Conservation (phyloP, 2,329 filamentous ascomycete species). For the Paracamarosporium sp. region DNA sequence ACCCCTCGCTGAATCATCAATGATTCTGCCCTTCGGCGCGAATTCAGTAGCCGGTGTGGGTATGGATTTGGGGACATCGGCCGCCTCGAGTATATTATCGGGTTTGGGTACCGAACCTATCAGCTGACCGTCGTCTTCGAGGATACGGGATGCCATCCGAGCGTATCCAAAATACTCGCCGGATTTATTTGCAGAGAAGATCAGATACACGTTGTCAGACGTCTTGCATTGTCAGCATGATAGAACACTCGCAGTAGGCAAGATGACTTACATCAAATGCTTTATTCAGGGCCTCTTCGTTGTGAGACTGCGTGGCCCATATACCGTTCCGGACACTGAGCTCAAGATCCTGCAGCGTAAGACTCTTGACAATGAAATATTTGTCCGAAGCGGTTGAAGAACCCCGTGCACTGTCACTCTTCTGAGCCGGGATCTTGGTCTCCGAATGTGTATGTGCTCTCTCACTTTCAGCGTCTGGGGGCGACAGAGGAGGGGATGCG, state of each 20-base stretch:
- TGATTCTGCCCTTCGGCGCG: slow-evolving; percentile 83
- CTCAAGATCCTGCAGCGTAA: slow-evolving; percentile 90
- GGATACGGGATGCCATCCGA: slow-evolving; percentile 84
- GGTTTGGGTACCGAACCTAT: slow-evolving; percentile 65
- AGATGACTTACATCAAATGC: slow-evolving; percentile 73
- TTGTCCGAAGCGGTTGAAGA: slow-evolving; percentile 66
- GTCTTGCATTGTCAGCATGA: slow-evolving; percentile 57
- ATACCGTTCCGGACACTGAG: slow-evolving; percentile 85
- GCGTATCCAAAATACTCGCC: slow-evolving; percentile 97
- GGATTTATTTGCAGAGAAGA: slow-evolving; percentile 97
- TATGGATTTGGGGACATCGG: slow-evolving; percentile 79
- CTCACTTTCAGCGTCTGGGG: slow-evolving; percentile 24
- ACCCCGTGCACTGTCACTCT: slow-evolving; percentile 15
- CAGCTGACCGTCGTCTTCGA: slow-evolving; percentile 67
- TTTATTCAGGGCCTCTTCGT: slow-evolving; percentile 81
- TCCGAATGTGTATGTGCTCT: slow-evolving; percentile 17
- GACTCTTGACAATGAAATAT: slow-evolving; percentile 91
- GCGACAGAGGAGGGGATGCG: slow-evolving; percentile 33
- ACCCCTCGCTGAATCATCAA: slow-evolving; percentile 90
- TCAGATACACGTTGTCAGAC: slow-evolving; percentile 83
- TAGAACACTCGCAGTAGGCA: neutral
- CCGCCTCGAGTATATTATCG: slow-evolving; percentile 60
- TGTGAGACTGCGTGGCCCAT: slow-evolving; percentile 95
- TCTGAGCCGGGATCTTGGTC: slow-evolving; percentile 16
- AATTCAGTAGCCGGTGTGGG: slow-evolving; percentile 78